Percentiles rank a stretch among this genome's conserved stretches.
Conservation (phyloP, 108 stramenopile species). For the Aurantiochytrium sp. region DNA sequence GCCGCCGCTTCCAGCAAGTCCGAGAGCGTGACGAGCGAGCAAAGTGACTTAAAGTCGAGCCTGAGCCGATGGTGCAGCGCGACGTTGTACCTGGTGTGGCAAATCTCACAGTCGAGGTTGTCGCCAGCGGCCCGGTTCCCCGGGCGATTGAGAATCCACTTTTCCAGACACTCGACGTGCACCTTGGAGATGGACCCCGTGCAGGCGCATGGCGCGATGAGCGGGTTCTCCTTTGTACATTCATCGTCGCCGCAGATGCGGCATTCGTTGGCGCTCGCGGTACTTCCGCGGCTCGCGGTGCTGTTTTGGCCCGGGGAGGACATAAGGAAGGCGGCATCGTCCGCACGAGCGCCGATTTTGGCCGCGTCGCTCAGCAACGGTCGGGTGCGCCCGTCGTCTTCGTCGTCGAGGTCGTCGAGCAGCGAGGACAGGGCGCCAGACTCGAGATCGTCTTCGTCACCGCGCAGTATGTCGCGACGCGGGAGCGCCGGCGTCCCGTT, state of each 20-base stretch:
- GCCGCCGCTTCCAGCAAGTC: background rate
- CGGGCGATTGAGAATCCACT: conserved; percentile 10
- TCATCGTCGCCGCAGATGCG: conserved; percentile 22
- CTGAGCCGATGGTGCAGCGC: background rate
- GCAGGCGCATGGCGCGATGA: background rate
- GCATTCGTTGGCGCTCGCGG: background rate
- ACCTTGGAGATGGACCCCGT: conserved; percentile 30
- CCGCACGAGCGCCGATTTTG: background rate
- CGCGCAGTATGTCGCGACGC: too few species aligned
- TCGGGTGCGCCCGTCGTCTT: too few species aligned
- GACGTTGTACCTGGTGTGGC: background rate
- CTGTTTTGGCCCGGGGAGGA: background rate
- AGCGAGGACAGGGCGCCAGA: too few species aligned
- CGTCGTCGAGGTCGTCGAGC: too few species aligned
- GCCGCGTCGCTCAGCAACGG: too few species aligned
- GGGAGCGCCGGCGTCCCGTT: too few species aligned
- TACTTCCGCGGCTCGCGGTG: background rate
- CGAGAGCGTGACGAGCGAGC: background rate
- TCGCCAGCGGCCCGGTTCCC: conserved; percentile 14
- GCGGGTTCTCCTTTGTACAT: background rate
- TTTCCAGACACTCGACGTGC: background rate
- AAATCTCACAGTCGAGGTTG: conserved; percentile 24
- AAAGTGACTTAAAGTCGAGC: background rate
- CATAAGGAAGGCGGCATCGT: background rate
- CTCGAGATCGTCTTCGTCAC: too few species aligned